Evolutionary conservation across 2,329 filamentous ascomycete genomes (phyloP).

Genomic region (Leptodontidium sp.): DNA sequence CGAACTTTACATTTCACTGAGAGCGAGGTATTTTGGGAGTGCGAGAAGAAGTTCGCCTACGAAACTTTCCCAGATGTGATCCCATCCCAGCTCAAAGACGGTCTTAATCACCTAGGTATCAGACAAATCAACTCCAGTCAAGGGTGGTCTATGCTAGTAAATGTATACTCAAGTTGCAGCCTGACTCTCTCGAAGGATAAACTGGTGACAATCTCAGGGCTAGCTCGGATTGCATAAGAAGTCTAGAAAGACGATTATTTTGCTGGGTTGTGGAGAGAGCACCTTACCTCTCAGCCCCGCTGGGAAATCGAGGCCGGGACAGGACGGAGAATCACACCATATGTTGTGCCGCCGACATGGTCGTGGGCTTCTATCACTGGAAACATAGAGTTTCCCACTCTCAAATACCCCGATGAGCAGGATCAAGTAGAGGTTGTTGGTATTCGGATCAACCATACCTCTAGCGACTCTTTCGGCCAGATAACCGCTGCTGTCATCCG

Average conservation of each 20-base stretch:
- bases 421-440: background rate
- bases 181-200: conserved; percentile 43
- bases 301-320: conserved; percentile 19
- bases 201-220: conserved; percentile 43
- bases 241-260: conserved; percentile 29
- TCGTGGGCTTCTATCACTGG: conserved; percentile 32
- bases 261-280: conserved; percentile 31
- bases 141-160: conserved; percentile 28
- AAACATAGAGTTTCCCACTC: background rate
- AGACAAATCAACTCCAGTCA: background rate
- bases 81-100: background rate
- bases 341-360: conserved; percentile 30
- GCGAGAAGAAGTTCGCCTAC: conserved; percentile 18
- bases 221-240: conserved; percentile 32
- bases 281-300: conserved; percentile 26
- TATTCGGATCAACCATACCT: background rate
- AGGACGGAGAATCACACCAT: background rate
- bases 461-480: conserved; percentile 8
- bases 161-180: conserved; percentile 37
- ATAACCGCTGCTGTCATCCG: background rate
- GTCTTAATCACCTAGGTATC: background rate
- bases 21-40: conserved; percentile 40
- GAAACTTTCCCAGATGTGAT: conserved; percentile 28
- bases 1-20: conserved; percentile 36
- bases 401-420: background rate